Percentiles rank a stretch among this genome's conserved stretches.
These are phyloP conservation scores for Pestalotiopsis fici DNA, from an alignment of 2,329 filamentous ascomycete genomes.

Conservation along the genomic window DNA sequence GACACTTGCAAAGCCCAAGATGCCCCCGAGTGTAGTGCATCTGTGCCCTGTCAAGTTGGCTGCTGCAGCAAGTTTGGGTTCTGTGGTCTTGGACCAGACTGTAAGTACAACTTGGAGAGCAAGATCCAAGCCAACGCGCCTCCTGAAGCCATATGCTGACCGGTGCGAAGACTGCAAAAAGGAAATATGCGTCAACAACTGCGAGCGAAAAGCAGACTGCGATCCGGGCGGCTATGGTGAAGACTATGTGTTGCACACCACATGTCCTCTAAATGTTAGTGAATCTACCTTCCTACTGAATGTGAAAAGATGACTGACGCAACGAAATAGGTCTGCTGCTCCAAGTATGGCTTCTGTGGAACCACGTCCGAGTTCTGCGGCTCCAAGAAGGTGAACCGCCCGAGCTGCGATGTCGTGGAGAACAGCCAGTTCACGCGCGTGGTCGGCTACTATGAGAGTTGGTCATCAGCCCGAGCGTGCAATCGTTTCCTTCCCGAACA, in stretches of 20 bases:
- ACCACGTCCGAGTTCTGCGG: slow-evolving; percentile 22
- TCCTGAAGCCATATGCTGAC: too few relatives aligned
- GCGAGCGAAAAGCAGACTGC: neutral
- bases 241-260: too few relatives aligned
- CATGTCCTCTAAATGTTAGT: too few relatives aligned
- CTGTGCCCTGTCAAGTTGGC: neutral
- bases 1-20: too few relatives aligned
- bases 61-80: neutral
- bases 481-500: neutral
- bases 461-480: neutral
- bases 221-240: neutral
- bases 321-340: slow-evolving; percentile 32
- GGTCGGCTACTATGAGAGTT: neutral
- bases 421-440: slow-evolving; percentile 10
- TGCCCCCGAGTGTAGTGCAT: neutral
- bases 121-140: too few relatives aligned
- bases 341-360: slow-evolving; percentile 33
- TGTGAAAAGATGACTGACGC: too few relatives aligned
- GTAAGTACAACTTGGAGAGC: neutral
- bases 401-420: slow-evolving; percentile 7
- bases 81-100: neutral
- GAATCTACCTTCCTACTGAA: too few relatives aligned
- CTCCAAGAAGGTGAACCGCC: slow-evolving; percentile 15
- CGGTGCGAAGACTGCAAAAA: too few relatives aligned
- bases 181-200: neutral